These are phyloP conservation scores for Penicillium hordei DNA, from an alignment of 2,329 filamentous ascomycete genomes.

Conservation along the genomic window DNA sequence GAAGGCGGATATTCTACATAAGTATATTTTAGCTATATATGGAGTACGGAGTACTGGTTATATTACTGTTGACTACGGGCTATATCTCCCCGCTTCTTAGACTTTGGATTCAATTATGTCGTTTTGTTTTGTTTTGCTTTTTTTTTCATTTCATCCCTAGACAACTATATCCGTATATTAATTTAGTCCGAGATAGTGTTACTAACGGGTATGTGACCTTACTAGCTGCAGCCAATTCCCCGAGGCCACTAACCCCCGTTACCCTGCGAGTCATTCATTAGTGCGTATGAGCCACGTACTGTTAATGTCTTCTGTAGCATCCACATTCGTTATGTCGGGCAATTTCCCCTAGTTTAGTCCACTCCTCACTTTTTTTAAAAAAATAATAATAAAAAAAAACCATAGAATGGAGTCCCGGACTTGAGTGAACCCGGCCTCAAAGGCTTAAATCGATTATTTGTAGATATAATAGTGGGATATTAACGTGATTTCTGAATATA, in stretches of 20 bases:
- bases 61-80: not conserved
- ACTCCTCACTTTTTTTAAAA: not conserved
- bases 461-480: no score
- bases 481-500: no score
- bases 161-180: not conserved
- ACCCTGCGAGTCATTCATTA: constrained; percentile 12
- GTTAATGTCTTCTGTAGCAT: not conserved
- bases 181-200: not conserved
- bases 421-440: not conserved
- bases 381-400: no score
- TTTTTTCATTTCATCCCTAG: not conserved
- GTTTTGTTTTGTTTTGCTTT: not conserved
- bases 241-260: not conserved
- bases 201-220: not conserved
- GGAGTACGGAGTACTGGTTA: no score
- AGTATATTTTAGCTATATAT: no score
- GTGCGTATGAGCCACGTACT: not conserved
- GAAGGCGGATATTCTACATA: no score
- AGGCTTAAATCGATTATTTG: no score
- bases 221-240: constrained; percentile 3
- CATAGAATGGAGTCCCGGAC: no score
- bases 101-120: not conserved
- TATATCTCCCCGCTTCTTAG: not conserved
- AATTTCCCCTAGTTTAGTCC: not conserved
- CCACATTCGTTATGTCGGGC: not conserved